phyloP scores from a whole-genome alignment of 768 basidiomycete genomes.

The Termitomyces sp. region DNA sequence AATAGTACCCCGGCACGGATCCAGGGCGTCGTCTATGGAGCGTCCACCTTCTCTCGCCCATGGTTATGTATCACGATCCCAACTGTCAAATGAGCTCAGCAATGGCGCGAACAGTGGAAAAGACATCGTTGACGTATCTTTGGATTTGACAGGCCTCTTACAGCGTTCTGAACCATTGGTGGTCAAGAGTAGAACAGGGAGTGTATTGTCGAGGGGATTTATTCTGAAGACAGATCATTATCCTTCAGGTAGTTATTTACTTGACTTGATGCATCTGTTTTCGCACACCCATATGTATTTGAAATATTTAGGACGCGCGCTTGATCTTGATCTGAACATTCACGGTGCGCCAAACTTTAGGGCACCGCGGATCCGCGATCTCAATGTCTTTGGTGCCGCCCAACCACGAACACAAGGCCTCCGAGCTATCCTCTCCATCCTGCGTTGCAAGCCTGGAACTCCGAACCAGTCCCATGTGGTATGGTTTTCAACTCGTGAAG shows the following conservation, averaged over 20 bases:
- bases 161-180: slow-evolving; percentile 68
- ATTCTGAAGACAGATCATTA: slow-evolving; percentile 94
- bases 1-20: slow-evolving; percentile 14
- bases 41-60: slow-evolving; percentile 14
- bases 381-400: slow-evolving; percentile 94
- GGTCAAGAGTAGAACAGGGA: slow-evolving; percentile 80
- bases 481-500: slow-evolving; percentile 97
- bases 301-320: slow-evolving; percentile 71
- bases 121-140: slow-evolving; percentile 24
- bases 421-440: slow-evolving; percentile 81
- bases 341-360: slow-evolving; percentile 97
- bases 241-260: slow-evolving; percentile 53
- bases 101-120: slow-evolving; percentile 5
- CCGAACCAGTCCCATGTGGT: slow-evolving; percentile 71
- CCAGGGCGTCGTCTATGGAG: slow-evolving; percentile 10
- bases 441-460: slow-evolving; percentile 69
- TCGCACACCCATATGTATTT: not conserved
- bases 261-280: not conserved
- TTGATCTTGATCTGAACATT: slow-evolving; percentile 87
- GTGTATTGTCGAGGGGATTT: slow-evolving; percentile 83
- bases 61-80: slow-evolving; percentile 5
- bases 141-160: slow-evolving; percentile 63
- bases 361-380: slow-evolving; percentile 67
- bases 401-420: slow-evolving; percentile 93
- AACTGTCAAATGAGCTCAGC: slow-evolving; percentile 8